Evolutionary conservation across 768 basidiomycete genomes (phyloP).

Genomic region (Auriscalpium microsporum): DNA sequence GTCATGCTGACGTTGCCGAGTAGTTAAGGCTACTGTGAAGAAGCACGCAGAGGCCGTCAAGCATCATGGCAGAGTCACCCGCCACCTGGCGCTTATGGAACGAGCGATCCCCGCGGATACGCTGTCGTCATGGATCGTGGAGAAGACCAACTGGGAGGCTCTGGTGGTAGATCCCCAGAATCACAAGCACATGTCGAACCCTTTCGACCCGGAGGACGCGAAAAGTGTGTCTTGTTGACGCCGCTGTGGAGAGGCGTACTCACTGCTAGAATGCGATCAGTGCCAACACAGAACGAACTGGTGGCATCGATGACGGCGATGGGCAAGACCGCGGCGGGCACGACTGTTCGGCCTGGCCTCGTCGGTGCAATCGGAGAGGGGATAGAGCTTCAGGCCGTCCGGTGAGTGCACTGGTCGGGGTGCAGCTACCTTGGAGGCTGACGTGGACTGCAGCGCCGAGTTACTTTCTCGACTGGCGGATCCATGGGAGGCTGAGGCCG

Average conservation of each 20-base stretch:
- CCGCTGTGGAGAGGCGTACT: neutral
- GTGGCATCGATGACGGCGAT: neutral
- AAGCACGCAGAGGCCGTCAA: too few species aligned
- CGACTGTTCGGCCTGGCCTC: neutral
- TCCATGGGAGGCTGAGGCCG: too few species aligned
- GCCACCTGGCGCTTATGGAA: too few species aligned
- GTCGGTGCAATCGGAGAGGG: neutral
- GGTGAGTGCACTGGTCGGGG: neutral
- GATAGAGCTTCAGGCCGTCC: neutral
- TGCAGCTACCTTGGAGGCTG: too few species aligned
- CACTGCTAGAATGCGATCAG: too few species aligned
- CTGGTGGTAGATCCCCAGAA: neutral
- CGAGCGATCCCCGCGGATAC: neutral
- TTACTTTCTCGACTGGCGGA: too few species aligned
- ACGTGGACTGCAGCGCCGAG: too few species aligned
- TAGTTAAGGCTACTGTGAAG: too few species aligned
- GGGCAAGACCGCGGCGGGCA: neutral
- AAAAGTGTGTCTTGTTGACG: neutral
- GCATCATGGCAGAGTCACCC: too few species aligned
- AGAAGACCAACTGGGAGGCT: neutral
- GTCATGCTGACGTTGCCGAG: too few species aligned
- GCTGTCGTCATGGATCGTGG: neutral
- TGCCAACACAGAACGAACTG: neutral
- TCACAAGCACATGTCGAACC: neutral
- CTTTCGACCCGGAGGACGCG: neutral